These are phyloP conservation scores for Boletus fagicola DNA, from an alignment of 768 basidiomycete genomes.

Conservation along the genomic window DNA sequence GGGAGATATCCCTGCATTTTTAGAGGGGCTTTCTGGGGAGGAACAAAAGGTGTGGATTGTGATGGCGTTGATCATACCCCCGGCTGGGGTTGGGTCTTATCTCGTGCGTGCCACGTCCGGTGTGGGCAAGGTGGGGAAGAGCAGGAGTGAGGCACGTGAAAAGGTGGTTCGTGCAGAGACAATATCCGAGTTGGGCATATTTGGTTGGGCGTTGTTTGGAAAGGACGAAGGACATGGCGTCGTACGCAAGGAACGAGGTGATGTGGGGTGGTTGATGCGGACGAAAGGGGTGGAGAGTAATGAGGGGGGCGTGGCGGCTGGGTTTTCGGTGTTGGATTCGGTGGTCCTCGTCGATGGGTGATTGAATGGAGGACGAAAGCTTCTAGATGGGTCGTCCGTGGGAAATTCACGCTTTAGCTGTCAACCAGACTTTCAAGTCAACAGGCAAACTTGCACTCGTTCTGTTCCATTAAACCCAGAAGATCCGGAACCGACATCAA, in stretches of 20 bases:
- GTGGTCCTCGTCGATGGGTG: constrained; percentile 50
- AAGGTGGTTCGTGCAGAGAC: constrained; percentile 59
- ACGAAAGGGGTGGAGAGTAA: constrained; percentile 90
- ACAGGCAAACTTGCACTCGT: too few species aligned
- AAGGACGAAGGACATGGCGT: constrained; percentile 29
- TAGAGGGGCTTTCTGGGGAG: constrained; percentile 54
- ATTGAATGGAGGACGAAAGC: not conserved
- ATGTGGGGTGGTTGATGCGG: constrained; percentile 80
- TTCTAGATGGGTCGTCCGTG: too few species aligned
- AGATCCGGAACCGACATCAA: too few species aligned
- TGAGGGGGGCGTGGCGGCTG: constrained; percentile 49
- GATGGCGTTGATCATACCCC: constrained; percentile 89
- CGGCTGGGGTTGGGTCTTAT: constrained; percentile 63
- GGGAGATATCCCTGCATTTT: constrained; percentile 70
- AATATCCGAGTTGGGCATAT: constrained; percentile 89
- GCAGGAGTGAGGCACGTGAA: not conserved
- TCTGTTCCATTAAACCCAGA: too few species aligned
- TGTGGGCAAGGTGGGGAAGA: not conserved
- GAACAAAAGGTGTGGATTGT: constrained; percentile 90
- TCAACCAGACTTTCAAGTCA: too few species aligned
- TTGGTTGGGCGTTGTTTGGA: constrained; percentile 84
- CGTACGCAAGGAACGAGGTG: constrained; percentile 50
- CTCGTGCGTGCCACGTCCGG: constrained; percentile 66
- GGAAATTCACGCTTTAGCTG: too few species aligned
- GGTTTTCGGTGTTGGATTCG: constrained; percentile 75